Percentiles rank a stretch among this genome's conserved stretches.
phyloP scores from a whole-genome alignment of 179 eudicot species.

The Corrigiola litoralis region DNA sequence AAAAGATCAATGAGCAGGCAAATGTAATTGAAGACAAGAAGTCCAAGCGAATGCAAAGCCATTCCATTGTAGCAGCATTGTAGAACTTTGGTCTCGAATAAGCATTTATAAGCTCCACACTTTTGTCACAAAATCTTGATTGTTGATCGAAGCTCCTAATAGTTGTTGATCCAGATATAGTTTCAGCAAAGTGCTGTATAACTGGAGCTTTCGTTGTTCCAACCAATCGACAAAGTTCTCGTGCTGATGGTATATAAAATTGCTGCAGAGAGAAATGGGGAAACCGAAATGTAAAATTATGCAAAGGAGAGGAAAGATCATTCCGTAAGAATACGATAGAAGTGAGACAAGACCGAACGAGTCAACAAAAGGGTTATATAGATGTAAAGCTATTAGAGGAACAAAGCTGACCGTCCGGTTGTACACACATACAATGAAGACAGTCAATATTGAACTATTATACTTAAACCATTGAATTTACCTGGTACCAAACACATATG shows the following conservation, averaged over 20 bases:
- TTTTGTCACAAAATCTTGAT: conserved; percentile 35
- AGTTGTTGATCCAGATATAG: conserved; percentile 61
- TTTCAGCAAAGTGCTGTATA: conserved; percentile 78
- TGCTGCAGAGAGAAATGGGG: conserved; percentile 1
- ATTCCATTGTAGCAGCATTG: conserved; percentile 19
- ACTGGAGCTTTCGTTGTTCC: conserved; percentile 75
- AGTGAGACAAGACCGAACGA: background rate
- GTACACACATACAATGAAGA: no score
- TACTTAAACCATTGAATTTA: conserved; percentile 17
- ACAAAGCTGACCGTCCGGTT: no score
- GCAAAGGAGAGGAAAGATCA: conserved; percentile 25
- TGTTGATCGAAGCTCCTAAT: conserved; percentile 73
- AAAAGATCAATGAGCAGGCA: conserved; percentile 17
- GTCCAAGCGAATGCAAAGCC: conserved; percentile 19
- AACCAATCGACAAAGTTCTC: conserved; percentile 44
- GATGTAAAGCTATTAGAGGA: background rate
- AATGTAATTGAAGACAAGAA: conserved; percentile 9
- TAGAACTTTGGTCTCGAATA: conserved; percentile 15
- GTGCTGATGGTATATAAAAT: conserved; percentile 55
- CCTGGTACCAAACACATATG: conserved; percentile 63
- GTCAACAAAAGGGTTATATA: background rate
- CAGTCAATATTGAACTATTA: no score
- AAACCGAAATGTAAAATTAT: background rate
- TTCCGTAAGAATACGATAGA: no score
- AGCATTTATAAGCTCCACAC: conserved; percentile 11